Evolutionary conservation across 257 asterid genomes (phyloP), one percentile per base, ranked within the genome.

Genomic region (Salvia splendens): DNA sequence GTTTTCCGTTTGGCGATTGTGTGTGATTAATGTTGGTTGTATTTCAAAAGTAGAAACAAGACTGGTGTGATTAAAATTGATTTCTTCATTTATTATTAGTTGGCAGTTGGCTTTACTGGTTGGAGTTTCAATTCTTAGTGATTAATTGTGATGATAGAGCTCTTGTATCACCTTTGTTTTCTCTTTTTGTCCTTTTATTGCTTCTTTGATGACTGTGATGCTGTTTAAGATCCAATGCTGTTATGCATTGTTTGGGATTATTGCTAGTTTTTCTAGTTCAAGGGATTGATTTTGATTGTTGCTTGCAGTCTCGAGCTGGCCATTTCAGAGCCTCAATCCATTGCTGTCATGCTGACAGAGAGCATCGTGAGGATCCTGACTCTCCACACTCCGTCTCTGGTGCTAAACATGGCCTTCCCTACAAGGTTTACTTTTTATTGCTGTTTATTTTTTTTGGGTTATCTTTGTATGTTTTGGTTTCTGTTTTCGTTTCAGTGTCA

Each of bases 311-410:
- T 61, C 78, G 71, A 50, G 82, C 65, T 42, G 73, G 61, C 51
- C 77, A 67, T 54, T 51, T 54, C 24, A 79, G 75, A 46, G 72
- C 62, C 49, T 15, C 69, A 9, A n/a, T 61, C 11, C 76, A 68
- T 38, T 62, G 68, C 28, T 75, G 69, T 50, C 71, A 54, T 48
- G 64, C 58, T 2, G 72, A 72, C 56, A 71, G 77, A 71, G 82
- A 59, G 30, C 82, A 77, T 38, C 30, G 11, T 1, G 71, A 62
- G 55, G 79, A 76, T 61, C 16, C 15, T 8, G 50, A 77, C n/a
- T 76, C 76, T 57, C 83, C 82, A 30, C 73, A 35, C 63, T 77
- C 81, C 0, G 73, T 71, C 14, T 65, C 83, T 69, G 80, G 77
- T 64, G 69, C 70, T 10, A 84, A 60, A 65, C 75, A 69, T 9